Base-by-base conservation (phyloP, 192 early-diverging fungal species). In the Thamnidium elegans region DNA sequence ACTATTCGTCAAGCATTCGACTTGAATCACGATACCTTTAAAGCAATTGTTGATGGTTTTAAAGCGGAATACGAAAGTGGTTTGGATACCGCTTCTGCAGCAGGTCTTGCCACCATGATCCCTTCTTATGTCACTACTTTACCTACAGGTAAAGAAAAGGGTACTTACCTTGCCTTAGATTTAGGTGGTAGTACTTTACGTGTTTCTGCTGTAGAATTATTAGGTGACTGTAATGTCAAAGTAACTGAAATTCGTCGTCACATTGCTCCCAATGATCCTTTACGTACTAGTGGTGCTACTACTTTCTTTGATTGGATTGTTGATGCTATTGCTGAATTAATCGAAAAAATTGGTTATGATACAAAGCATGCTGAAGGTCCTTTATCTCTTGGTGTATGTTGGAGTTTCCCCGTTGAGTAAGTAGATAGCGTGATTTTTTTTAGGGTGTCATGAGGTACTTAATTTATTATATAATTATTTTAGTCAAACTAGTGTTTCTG, bases 131-230 rank as follows among this genome's bases (percentile, higher is more conserved):
- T 97, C 64, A 82, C 87, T 6, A 70, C 73, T 50, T 77, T 90
- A 19, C 95, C 96, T 1, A 86, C 79, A 19, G 94, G 95, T 21
- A 77, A 71, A 53, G 96, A 99, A 70, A 83, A 73, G 26, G 96
- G 96, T 23, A 81, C 86, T 30, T 94, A 86, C 81, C 81, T 94
- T 62, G 94, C 96, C 6, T 82, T 99, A 50, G 96, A 99, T 68
- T 76, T 99, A 54, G 95, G 96, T 51, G 96, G 95, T 26, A 94
- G 94, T 36, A 96, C 96, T 79, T 85, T 99, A 66, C 89, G 95
- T 43, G 93, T 96, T 19, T 89, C 89, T 62, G 80, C 81, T 39
- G 90, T 94, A 19, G 83, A 79, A 31, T 82, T 98, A 39, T 77
- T 91, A 58, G 94, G 94, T 31, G 71, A 85, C 46, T 90, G 92